A percentile compares a stretch with the other conserved stretches of the same genome.
Conservation (phyloP, 257 asterid genomes). For the Ocimum tenuiflorum region DNA sequence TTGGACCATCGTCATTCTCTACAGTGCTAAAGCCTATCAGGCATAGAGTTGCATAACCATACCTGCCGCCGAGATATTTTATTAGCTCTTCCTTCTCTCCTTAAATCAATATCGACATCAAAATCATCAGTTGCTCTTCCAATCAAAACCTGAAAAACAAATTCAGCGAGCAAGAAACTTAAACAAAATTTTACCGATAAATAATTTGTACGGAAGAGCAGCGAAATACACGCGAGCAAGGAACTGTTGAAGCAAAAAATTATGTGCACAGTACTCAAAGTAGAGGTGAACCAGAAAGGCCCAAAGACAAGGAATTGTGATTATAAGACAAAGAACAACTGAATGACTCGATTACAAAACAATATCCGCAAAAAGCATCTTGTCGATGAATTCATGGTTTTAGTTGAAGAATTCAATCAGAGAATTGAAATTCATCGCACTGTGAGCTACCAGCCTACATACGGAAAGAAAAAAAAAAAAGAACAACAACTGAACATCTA, state of each 20-base stretch:
- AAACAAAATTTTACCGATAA: too few species aligned
- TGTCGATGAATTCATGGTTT: neutral
- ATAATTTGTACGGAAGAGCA: too few species aligned
- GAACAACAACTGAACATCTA: too few species aligned
- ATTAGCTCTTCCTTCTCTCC: conserved; percentile 93
- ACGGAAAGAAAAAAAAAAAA: too few species aligned
- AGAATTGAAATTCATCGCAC: too few species aligned
- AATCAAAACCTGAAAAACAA: conserved; percentile 54
- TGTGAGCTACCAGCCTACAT: too few species aligned
- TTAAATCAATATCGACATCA: conserved; percentile 82
- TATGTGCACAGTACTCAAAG: neutral
- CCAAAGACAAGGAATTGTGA: neutral
- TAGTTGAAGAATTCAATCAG: neutral
- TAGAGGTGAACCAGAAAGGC: neutral
- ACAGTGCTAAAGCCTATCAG: neutral
- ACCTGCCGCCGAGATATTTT: conserved; percentile 97
- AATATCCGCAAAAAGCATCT: neutral
- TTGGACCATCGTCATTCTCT: neutral
- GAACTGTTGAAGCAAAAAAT: neutral
- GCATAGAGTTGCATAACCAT: conserved; percentile 12
- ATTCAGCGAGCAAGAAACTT: conserved; percentile 10
- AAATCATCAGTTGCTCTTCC: conserved; percentile 94
- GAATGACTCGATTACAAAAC: neutral
- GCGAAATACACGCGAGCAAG: too few species aligned
- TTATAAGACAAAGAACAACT: neutral